Evolutionary conservation across 192 early-diverging fungal species (phyloP).

Genomic region (Podila epicladia): DNA sequence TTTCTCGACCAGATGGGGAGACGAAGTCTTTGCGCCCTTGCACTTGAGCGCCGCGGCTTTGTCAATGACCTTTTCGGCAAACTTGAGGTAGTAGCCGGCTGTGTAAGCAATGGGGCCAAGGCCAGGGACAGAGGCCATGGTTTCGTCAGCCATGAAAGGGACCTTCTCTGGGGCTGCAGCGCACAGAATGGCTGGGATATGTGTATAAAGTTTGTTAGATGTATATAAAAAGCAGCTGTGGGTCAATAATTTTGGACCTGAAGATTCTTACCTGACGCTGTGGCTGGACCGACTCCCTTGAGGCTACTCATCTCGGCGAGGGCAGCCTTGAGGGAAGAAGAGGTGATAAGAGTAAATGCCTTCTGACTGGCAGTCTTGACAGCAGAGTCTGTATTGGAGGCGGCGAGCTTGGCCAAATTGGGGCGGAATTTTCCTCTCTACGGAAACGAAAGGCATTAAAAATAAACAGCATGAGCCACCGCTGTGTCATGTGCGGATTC

Average conservation of each 20-base stretch:
- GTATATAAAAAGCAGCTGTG: neutral
- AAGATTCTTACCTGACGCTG: slow-evolving; percentile 23
- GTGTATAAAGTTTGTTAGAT: too few relatives aligned
- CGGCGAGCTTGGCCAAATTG: slow-evolving; percentile 23
- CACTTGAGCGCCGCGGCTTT: slow-evolving; percentile 16
- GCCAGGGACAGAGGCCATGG: slow-evolving; percentile 46
- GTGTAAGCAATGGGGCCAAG: slow-evolving; percentile 43
- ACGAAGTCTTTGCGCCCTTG: slow-evolving; percentile 5
- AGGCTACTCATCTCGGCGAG: slow-evolving; percentile 40
- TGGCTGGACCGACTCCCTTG: slow-evolving; percentile 46
- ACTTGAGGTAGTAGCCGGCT: slow-evolving; percentile 44
- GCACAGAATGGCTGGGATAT: slow-evolving; percentile 23
- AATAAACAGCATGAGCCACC: neutral
- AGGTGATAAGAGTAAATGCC: slow-evolving; percentile 16
- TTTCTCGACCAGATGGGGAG: slow-evolving; percentile 41
- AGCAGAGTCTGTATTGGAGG: slow-evolving; percentile 16
- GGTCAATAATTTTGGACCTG: too few relatives aligned
- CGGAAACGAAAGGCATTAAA: neutral
- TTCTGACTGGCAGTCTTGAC: slow-evolving; percentile 25
- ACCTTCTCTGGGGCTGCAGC: slow-evolving; percentile 33
- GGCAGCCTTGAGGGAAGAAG: slow-evolving; percentile 18
- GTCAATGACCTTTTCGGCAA: slow-evolving; percentile 37
- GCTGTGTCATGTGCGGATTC: neutral
- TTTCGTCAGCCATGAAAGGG: slow-evolving; percentile 51
- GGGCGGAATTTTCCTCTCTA: slow-evolving; percentile 49